Evolutionary conservation across 1,139 yeast genomes (phyloP).

Genomic region (Meyerozyma athensensis): DNA sequence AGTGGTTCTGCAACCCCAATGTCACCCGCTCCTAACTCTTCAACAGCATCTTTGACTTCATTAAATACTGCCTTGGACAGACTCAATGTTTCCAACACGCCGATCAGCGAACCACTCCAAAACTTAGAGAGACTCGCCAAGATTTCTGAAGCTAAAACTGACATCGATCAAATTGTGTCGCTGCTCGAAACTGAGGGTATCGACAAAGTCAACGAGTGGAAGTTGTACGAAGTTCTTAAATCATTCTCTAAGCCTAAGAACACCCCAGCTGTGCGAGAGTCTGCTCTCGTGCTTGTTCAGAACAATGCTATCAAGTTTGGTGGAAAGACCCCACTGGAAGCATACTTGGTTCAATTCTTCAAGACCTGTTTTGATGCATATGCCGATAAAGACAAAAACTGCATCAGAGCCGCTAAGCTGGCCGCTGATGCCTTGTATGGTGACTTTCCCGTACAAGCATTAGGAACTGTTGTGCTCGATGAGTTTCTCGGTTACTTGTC

Average conservation of each 20-base stretch:
- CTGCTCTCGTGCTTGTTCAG: conserved; percentile 63
- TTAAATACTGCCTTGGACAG: conserved; percentile 66
- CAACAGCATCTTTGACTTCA: conserved; percentile 69
- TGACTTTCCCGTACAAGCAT: conserved; percentile 73
- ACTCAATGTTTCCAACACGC: conserved; percentile 53
- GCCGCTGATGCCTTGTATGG: conserved; percentile 66
- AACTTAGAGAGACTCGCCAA: conserved; percentile 54
- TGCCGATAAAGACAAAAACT: conserved; percentile 84
- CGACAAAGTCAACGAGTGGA: conserved; percentile 63
- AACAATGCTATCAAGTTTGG: conserved; percentile 63
- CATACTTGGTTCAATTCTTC: conserved; percentile 59
- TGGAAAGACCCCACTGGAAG: conserved; percentile 69
- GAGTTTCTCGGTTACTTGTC: conserved; percentile 58
- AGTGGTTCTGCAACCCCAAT: conserved; percentile 40
- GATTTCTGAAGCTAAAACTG: conserved; percentile 61
- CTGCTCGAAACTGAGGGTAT: conserved; percentile 30
- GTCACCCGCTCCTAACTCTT: conserved; percentile 34
- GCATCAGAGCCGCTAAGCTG: conserved; percentile 74
- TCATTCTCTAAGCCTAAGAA: conserved; percentile 72
- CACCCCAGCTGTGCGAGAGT: conserved; percentile 69
- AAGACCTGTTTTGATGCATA: conserved; percentile 56
- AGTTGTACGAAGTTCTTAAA: conserved; percentile 54
- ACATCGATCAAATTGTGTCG: conserved; percentile 54
- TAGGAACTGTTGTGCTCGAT: conserved; percentile 64
- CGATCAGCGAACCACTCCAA: conserved; percentile 57